These are phyloP conservation scores for Plasmodium reichenowi DNA, from an alignment of 169 alveolate species.

Conservation along the genomic window DNA sequence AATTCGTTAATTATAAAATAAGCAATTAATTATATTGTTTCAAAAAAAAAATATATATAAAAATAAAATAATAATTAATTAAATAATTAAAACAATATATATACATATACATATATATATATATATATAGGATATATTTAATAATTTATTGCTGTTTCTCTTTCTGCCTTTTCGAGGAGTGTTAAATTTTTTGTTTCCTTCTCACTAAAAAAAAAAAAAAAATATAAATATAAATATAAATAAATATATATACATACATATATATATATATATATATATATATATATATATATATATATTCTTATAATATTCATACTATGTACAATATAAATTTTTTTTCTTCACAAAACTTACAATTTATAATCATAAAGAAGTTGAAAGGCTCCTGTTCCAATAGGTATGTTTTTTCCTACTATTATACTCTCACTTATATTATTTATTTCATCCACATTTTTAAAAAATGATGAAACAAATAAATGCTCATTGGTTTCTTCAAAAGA, in stretches of 20 bases:
- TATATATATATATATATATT: not conserved
- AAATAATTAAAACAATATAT: not conserved
- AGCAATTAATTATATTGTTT: not conserved
- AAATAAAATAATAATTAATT: not conserved
- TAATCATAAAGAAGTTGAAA: constrained; percentile 81
- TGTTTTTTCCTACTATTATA: constrained; percentile 96
- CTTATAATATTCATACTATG: not conserved
- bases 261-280: not conserved
- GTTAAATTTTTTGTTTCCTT: constrained; percentile 39
- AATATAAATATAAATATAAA: not conserved
- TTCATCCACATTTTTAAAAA: constrained; percentile 92
- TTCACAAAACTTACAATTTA: constrained; percentile 24
- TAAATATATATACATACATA: not conserved
- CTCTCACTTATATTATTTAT: constrained; percentile 96
- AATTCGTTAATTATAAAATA: too few species aligned
- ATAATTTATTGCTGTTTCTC: constrained; percentile 1
- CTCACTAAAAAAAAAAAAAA: constrained; percentile 12
- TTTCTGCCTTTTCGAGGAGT: constrained; percentile 45
- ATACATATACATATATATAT: not conserved
- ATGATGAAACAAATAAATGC: constrained; percentile 97
- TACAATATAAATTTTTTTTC: not conserved
- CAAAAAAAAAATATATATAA: not conserved
- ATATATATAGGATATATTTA: not conserved
- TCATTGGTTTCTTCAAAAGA: constrained; percentile 99
- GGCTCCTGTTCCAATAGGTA: constrained; percentile 97